phyloP scores from a whole-genome alignment of 108 stramenopile species.

The Cyclostephanos invisitatus region DNA sequence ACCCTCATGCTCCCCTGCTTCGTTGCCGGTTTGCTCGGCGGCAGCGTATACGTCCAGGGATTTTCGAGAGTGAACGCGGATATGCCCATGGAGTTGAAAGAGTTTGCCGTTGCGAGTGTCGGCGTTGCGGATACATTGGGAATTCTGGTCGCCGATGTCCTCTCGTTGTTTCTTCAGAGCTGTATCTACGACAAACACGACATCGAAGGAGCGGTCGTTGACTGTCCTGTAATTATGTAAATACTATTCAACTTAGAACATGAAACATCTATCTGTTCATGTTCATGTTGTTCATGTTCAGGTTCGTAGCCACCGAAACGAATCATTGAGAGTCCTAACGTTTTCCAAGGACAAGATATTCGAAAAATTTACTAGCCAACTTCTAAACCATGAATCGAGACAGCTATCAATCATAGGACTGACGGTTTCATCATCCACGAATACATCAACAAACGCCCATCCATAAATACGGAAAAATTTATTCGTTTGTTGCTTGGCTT shows the following conservation, averaged over 20 bases:
- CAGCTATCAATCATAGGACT: constrained; percentile 39
- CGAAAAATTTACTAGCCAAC: constrained; percentile 1
- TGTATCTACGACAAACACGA: constrained; percentile 69
- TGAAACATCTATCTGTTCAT: neutral
- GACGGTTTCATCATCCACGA: constrained; percentile 45
- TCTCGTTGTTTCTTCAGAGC: constrained; percentile 72
- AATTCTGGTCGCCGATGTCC: constrained; percentile 63
- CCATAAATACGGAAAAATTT: constrained; percentile 30
- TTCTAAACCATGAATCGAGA: constrained; percentile 38
- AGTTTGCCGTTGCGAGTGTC: constrained; percentile 73
- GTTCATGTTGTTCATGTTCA: neutral
- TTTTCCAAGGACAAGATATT: too few relatives aligned
- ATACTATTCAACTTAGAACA: neutral
- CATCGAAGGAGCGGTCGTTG: constrained; percentile 65
- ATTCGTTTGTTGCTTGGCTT: constrained; percentile 36
- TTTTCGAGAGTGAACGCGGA: constrained; percentile 64
- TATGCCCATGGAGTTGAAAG: constrained; percentile 53
- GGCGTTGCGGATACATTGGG: constrained; percentile 73
- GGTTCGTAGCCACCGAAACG: too few relatives aligned
- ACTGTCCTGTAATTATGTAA: constrained; percentile 45
- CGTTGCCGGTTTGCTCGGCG: constrained; percentile 77
- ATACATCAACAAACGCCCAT: constrained; percentile 41
- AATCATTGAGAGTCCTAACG: too few relatives aligned
- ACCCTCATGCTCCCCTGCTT: constrained; percentile 55
- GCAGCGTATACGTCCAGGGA: constrained; percentile 80